A percentile compares a stretch with the other conserved stretches of the same genome.
These are phyloP conservation scores for Kwoniella bestiolae DNA, from an alignment of 768 basidiomycete genomes.

Conservation along the genomic window DNA sequence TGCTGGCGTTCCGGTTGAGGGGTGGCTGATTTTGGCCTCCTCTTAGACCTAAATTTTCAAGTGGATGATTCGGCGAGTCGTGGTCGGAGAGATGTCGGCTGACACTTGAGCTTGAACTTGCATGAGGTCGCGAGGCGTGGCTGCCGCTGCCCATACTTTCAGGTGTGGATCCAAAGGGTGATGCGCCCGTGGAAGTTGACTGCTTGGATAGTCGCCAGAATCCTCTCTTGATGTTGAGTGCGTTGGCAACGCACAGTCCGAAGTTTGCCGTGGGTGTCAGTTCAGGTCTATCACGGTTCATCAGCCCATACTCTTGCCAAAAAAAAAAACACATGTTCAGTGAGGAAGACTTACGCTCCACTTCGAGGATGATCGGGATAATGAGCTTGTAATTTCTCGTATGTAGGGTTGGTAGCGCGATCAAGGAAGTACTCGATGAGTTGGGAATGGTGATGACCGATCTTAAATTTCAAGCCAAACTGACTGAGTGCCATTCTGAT, in stretches of 20 bases:
- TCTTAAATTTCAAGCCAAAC: constrained; percentile 44
- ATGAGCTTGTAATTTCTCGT: constrained; percentile 46
- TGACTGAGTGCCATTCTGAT: constrained; percentile 42
- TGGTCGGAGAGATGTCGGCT: constrained; percentile 9
- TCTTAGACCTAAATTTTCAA: not conserved
- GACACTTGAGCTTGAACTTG: constrained; percentile 19
- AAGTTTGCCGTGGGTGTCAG: constrained; percentile 34
- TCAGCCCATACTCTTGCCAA: not conserved
- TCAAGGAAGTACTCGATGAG: constrained; percentile 53
- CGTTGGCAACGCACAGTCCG: constrained; percentile 44
- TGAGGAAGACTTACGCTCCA: constrained; percentile 38
- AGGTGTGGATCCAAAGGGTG: constrained; percentile 45
- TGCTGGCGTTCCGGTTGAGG: not conserved
- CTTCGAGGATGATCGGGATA: constrained; percentile 50
- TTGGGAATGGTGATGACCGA: constrained; percentile 51
- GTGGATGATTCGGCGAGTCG: constrained; percentile 13
- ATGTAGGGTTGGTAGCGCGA: constrained; percentile 41
- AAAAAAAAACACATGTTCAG: not conserved
- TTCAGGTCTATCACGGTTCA: constrained; percentile 25
- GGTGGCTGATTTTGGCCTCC: not conserved
- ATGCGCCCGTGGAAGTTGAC: constrained; percentile 19
- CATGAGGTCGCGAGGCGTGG: not conserved
- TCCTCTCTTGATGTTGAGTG: constrained; percentile 50
- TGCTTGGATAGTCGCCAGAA: constrained; percentile 32
- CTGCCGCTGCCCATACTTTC: constrained; percentile 19